These are phyloP conservation scores for Suhomyces xylopsoci DNA, from an alignment of 805 yeast genomes.

Conservation along the genomic window DNA sequence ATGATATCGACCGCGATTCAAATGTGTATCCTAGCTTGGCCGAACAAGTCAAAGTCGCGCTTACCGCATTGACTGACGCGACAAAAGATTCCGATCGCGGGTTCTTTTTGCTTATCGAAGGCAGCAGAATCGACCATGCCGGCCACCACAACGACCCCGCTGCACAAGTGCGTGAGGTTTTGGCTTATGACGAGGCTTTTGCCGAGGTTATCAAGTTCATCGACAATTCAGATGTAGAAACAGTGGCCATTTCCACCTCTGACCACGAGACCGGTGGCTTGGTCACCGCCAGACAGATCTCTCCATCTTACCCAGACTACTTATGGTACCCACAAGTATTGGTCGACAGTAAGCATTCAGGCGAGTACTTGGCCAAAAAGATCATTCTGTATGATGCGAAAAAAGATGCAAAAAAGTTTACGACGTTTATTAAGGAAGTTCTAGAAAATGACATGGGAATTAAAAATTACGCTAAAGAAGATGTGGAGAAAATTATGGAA, in stretches of 20 bases:
- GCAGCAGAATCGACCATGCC: slow-evolving; percentile 92
- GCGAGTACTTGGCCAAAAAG: slow-evolving; percentile 60
- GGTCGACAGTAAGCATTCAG: slow-evolving; percentile 67
- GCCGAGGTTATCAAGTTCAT: slow-evolving; percentile 70
- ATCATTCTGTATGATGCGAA: slow-evolving; percentile 34
- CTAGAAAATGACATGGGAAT: slow-evolving; percentile 69
- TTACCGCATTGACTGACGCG: slow-evolving; percentile 63
- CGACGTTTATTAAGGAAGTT: slow-evolving; percentile 52
- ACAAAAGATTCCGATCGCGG: slow-evolving; percentile 75
- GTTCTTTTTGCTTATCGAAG: slow-evolving; percentile 83
- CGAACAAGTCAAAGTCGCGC: slow-evolving; percentile 74
- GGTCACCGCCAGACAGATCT: slow-evolving; percentile 77
- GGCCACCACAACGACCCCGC: slow-evolving; percentile 94
- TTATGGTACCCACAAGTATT: slow-evolving; percentile 83
- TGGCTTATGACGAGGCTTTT: slow-evolving; percentile 84
- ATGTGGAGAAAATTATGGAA: slow-evolving; percentile 29
- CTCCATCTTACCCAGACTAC: slow-evolving; percentile 74
- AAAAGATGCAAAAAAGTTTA: slow-evolving; percentile 21
- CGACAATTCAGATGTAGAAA: slow-evolving; percentile 66
- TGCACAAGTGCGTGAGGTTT: slow-evolving; percentile 87
- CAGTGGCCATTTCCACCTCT: slow-evolving; percentile 75
- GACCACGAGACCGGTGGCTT: slow-evolving; percentile 98
- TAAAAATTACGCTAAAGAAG: slow-evolving; percentile 51
- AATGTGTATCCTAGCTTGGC: slow-evolving; percentile 68
- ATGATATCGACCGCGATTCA: slow-evolving; percentile 71